phyloP scores from a whole-genome alignment of 129 eudicot species.

The Arctium lappa region DNA sequence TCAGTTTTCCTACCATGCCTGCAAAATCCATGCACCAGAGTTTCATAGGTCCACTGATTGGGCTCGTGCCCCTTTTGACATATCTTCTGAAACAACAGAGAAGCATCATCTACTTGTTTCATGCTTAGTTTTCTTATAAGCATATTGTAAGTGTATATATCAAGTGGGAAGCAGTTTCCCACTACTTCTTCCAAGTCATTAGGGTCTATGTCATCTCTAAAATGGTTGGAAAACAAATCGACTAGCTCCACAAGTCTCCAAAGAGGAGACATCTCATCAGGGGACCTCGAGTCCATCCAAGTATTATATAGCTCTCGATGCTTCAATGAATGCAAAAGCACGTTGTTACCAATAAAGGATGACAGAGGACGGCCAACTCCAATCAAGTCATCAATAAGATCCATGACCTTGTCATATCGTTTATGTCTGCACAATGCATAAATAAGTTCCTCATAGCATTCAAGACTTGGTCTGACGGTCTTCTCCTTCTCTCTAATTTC shows the following conservation, averaged over 20 bases:
- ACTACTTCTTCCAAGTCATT: conserved; percentile 56
- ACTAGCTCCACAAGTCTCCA: conserved; percentile 55
- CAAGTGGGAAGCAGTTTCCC: conserved; percentile 48
- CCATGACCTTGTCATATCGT: conserved; percentile 32
- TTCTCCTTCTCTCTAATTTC: conserved; percentile 36
- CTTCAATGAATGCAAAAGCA: conserved; percentile 47
- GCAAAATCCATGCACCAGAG: conserved; percentile 50
- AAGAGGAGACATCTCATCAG: conserved; percentile 27
- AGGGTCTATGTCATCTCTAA: conserved; percentile 21
- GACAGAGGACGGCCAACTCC: conserved; percentile 51
- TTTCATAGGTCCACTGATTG: conserved; percentile 65
- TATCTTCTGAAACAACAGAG: conserved; percentile 37
- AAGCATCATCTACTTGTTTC: conserved; percentile 51
- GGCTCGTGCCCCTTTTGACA: conserved; percentile 61
- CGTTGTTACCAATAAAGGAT: conserved; percentile 66
- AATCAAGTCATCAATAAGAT: conserved; percentile 46
- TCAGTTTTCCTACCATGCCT: conserved; percentile 51
- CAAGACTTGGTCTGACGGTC: conserved; percentile 36
- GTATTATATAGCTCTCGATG: conserved; percentile 38
- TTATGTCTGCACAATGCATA: conserved; percentile 33
- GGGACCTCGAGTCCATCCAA: conserved; percentile 43
- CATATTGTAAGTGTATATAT: conserved; percentile 59
- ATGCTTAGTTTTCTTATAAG: conserved; percentile 50
- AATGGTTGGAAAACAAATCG: conserved; percentile 47
- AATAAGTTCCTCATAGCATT: conserved; percentile 74